These are phyloP conservation scores for Hawksworthiomyces lignivorus DNA, from an alignment of 2,329 filamentous ascomycete genomes.

Conservation along the genomic window DNA sequence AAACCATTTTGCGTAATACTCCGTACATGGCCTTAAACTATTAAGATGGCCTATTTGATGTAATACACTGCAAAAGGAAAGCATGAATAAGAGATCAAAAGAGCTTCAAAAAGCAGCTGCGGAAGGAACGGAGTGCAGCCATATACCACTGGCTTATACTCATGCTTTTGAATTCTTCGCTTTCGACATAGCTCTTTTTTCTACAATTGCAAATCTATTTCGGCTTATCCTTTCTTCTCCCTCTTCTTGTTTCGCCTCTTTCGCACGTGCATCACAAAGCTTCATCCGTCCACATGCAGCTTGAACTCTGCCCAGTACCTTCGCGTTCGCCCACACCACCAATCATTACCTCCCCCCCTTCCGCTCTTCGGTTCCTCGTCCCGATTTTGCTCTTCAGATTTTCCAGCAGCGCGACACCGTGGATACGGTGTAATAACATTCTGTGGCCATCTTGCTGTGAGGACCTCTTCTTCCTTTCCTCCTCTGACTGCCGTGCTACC, in stretches of 20 bases:
- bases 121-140: no score
- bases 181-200: no score
- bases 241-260: neutral
- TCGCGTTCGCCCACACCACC: neutral
- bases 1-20: no score
- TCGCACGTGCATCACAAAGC: slow-evolving; percentile 1
- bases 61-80: no score
- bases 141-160: no score
- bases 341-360: slow-evolving; percentile 1
- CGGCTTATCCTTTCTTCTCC: neutral
- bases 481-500: no score
- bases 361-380: neutral
- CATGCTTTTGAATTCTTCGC: no score
- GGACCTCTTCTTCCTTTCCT: neutral
- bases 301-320: neutral
- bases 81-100: no score
- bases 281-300: slow-evolving; percentile 7
- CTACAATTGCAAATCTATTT: no score
- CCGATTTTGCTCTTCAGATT: neutral
- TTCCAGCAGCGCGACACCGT: slow-evolving; percentile 6
- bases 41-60: no score
- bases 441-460: neutral
- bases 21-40: no score
- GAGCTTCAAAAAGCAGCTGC: no score
- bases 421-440: slow-evolving; percentile 1